Conservation (phyloP, 768 basidiomycete genomes). For the Clitopilus passeckerianus region DNA sequence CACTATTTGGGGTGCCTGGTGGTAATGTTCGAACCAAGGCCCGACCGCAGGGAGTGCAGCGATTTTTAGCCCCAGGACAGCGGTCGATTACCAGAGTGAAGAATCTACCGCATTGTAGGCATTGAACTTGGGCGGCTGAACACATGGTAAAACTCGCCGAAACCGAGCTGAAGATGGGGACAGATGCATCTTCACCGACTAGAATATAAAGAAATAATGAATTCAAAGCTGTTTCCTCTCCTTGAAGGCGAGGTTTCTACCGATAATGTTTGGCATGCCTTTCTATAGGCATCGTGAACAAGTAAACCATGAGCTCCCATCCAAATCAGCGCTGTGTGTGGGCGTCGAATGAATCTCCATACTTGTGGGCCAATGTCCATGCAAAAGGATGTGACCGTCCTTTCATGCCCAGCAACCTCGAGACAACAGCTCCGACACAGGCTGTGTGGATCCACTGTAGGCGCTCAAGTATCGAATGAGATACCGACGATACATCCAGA, state of each 20-base stretch:
- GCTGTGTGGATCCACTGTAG: not conserved
- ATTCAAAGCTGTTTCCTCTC: not conserved
- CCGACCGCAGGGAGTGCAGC: not conserved
- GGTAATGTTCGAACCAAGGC: not conserved
- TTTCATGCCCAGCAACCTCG: not conserved
- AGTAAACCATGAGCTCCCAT: not conserved
- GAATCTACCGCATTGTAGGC: not conserved
- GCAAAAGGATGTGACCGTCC: not conserved
- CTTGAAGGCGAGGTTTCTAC: not conserved
- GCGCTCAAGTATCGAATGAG: not conserved
- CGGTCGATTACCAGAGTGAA: not conserved
- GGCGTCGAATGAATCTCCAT: not conserved
- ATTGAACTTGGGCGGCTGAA: not conserved
- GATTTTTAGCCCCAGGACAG: not conserved
- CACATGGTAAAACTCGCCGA: not conserved
- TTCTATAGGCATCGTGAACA: not conserved
- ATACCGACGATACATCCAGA: too few relatives aligned
- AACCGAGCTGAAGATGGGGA: not conserved
- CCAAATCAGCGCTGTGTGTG: not conserved
- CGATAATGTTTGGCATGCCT: not conserved
- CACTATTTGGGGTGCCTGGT: not conserved
- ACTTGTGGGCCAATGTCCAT: not conserved
- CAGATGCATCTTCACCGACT: too few relatives aligned
- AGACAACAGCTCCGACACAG: not conserved
- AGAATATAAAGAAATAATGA: not conserved